Evolutionary conservation across 192 early-diverging fungal genomes (phyloP), one percentile per base, ranked within the genome.

Genomic region (Linnemannia schmuckeri): DNA sequence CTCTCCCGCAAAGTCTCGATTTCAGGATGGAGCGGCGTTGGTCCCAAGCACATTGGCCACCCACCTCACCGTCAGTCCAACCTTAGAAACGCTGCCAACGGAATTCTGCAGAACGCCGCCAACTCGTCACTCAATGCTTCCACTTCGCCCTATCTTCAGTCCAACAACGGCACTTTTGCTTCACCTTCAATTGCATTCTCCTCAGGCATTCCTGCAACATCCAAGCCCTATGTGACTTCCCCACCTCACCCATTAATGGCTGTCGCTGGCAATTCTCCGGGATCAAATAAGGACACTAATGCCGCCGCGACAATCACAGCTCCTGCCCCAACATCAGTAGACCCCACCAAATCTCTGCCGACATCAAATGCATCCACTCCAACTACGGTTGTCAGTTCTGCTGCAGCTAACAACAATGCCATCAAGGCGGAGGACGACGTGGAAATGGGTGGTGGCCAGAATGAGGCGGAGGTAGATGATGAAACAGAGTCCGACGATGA

Each of bases 1-100:
- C 68, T 87, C n/a, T 80, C 85, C 17, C 79, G 85, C 49, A 87
- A 87, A 33, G 85, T 87, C 30, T 87, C 85, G 13, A 87, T 87
- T 49, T 78, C 85, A 22, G 85, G 85, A 46, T 87, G 85, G 85
- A 77, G 76, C 33, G 81, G 78, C n/a, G 75, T 87, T 63, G 81
- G 81, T 30, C 33, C 85, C 17, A 87, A 87, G 61, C 85, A 87
- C 41, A 78, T 81, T 74, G 71, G 75, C 18, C 85, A 80, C 35
- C 61, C 83, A 20, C 70, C 83, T 37, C 83, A 80, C 15, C 85
- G 80, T 12, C 85, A 87, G 71, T 87, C 72, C 6, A 87, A 73
- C 46, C 78, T 87, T 37, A 77, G 85, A 15, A 87, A 78, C 40
- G 52, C 85, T 10, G 85, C 85, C 52, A 87, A 81, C 24, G 85